Conservation (phyloP, 129 eudicot genomes). For the Rutidosis leptorrhynchoides region DNA sequence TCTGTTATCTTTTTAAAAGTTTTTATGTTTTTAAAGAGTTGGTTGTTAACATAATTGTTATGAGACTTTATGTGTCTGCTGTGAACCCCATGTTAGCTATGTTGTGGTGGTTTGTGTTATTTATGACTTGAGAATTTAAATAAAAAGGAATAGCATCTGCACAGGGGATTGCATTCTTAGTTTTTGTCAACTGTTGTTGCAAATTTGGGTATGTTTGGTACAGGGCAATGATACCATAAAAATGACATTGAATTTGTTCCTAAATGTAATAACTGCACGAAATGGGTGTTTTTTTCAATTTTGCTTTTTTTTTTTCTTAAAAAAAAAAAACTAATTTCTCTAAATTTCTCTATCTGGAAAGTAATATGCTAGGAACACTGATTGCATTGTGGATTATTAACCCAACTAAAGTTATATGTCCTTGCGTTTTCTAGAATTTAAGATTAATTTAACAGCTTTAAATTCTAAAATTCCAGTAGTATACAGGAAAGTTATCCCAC, state of each 20-base stretch:
- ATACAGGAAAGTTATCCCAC: slow-evolving; percentile 57
- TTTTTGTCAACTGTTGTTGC: neutral
- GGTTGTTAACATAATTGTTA: neutral
- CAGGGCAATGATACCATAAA: neutral
- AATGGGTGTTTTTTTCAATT: too few species aligned
- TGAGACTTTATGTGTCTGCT: slow-evolving; percentile 1
- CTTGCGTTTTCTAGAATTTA: neutral
- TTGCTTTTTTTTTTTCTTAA: neutral
- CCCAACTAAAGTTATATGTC: neutral
- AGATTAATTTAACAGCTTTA: neutral
- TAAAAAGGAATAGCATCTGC: neutral
- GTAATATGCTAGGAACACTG: neutral
- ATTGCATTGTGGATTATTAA: neutral
- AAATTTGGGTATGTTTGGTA: neutral
- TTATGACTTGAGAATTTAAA: neutral
- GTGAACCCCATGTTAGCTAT: neutral
- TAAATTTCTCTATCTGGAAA: too few species aligned
- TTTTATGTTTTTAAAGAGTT: neutral
- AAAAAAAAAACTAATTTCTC: neutral
- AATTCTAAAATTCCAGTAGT: slow-evolving; percentile 2
- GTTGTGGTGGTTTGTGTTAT: neutral
- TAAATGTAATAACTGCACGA: too few species aligned
- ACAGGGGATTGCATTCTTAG: neutral
- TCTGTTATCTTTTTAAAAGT: neutral
- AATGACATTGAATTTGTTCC: neutral